These are phyloP conservation scores for Tricholoma bakamatsutake DNA, from an alignment of 768 basidiomycete species.

Conservation along the genomic window DNA sequence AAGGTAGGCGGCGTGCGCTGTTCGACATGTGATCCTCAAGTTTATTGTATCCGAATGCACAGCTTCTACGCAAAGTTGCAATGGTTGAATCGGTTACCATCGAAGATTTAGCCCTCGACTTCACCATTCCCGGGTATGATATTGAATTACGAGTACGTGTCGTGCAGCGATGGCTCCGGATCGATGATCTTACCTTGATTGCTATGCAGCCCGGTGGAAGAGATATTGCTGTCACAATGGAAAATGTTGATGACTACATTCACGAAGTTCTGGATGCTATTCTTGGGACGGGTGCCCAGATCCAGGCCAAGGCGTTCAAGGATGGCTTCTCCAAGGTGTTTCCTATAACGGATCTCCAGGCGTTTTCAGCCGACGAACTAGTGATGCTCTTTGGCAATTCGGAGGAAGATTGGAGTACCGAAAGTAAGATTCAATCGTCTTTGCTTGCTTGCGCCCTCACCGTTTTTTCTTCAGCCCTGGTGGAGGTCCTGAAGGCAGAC, in stretches of 20 bases:
- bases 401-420: constrained; percentile 94
- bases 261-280: constrained; percentile 83
- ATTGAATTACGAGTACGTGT: constrained; percentile 77
- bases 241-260: constrained; percentile 89
- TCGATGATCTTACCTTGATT: neutral
- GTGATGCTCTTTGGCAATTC: constrained; percentile 93
- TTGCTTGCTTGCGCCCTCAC: constrained; percentile 8
- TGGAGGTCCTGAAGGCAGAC: constrained; percentile 91
- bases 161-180: neutral
- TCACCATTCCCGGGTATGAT: constrained; percentile 93
- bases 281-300: constrained; percentile 69
- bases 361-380: constrained; percentile 93
- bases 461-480: constrained; percentile 52
- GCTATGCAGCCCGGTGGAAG: constrained; percentile 64
- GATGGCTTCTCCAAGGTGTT: constrained; percentile 97
- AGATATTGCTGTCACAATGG: constrained; percentile 73
- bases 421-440: constrained; percentile 54
- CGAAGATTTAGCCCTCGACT: constrained; percentile 90
- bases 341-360: constrained; percentile 83
- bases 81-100: constrained; percentile 60
- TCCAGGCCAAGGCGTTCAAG: constrained; percentile 86
- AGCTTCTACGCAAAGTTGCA: constrained; percentile 53
- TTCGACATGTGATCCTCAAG: neutral
- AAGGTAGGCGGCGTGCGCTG: constrained; percentile 38
- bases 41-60: constrained; percentile 2